A percentile compares a stretch with the other conserved stretches of the same genome.
Evolutionary conservation across 192 early-diverging fungal genomes (phyloP).

Genomic region (Coemansia sp.): DNA sequence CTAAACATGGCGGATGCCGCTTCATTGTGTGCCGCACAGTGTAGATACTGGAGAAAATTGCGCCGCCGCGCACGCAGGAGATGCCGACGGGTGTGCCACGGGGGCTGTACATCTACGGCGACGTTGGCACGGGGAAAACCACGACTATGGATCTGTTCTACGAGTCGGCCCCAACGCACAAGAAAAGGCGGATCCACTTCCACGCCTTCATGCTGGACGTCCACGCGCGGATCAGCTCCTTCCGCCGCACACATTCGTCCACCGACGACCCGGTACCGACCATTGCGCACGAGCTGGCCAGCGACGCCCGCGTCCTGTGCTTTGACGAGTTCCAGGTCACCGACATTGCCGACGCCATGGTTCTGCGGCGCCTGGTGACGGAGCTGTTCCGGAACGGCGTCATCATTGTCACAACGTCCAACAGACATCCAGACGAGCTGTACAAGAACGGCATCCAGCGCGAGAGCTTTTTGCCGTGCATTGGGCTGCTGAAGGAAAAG

Average conservation of each 20-base stretch:
- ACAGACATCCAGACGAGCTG: conserved; percentile 87
- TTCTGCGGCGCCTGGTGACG: conserved; percentile 75
- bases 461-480: conserved; percentile 88
- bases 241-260: conserved; percentile 56
- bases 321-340: conserved; percentile 97
- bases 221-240: conserved; percentile 70
- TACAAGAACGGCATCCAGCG: conserved; percentile 98
- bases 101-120: conserved; percentile 60
- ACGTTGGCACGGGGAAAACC: conserved; percentile 91
- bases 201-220: conserved; percentile 97
- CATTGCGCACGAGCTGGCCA: conserved; percentile 79
- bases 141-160: conserved; percentile 97
- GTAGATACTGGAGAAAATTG: conserved; percentile 24
- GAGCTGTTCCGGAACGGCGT: conserved; percentile 84
- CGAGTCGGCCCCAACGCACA: conserved; percentile 64
- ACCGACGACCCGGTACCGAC: conserved; percentile 63
- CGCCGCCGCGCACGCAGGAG: not conserved
- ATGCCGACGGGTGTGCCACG: conserved; percentile 19
- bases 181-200: conserved; percentile 91
- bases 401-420: conserved; percentile 90
- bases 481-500: conserved; percentile 77
- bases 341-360: conserved; percentile 97
- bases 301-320: conserved; percentile 83
- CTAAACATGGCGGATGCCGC: not conserved
- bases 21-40: not conserved